A percentile compares a stretch with the other conserved stretches of the same genome.
Evolutionary conservation across 768 basidiomycete genomes (phyloP).

Genomic region (Rhodosporidiobolus odoratus): DNA sequence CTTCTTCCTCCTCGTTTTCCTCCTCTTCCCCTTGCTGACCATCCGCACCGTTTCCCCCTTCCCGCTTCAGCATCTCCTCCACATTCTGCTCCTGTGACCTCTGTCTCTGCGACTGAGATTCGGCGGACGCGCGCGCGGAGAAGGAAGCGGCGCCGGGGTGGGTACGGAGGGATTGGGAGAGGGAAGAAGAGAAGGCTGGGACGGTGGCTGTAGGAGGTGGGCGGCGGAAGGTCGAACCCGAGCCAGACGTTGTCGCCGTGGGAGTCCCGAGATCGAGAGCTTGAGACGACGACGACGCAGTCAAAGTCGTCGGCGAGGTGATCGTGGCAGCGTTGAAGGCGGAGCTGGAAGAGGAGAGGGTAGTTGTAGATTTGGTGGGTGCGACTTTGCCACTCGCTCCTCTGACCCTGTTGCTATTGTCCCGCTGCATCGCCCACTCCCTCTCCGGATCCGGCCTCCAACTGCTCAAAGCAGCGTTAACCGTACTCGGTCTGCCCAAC

Average conservation of each 20-base stretch:
- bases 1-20: slow-evolving; percentile 23
- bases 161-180: slow-evolving; percentile 15
- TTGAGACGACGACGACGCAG: too few species aligned
- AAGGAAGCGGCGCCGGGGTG: slow-evolving; percentile 5
- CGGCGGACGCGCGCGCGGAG: too few species aligned
- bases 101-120: slow-evolving; percentile 3
- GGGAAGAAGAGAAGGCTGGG: neutral
- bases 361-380: too few species aligned
- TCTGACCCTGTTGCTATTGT: slow-evolving; percentile 4
- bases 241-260: neutral
- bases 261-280: neutral
- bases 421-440: slow-evolving; percentile 17
- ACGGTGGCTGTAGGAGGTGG: neutral
- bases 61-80: neutral
- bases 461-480: slow-evolving; percentile 9
- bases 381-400: neutral
- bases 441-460: slow-evolving; percentile 33
- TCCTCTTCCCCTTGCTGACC: neutral
- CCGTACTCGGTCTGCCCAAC: slow-evolving; percentile 6
- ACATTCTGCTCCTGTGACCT: neutral
- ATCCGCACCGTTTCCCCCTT: neutral
- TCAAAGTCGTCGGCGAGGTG: too few species aligned
- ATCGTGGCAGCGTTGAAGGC: neutral
- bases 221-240: neutral
- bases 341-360: neutral